A percentile compares a stretch with the other conserved stretches of the same genome.
Evolutionary conservation across 148 eudicot species (phyloP).

Genomic region (Fallopia convolvulus): DNA sequence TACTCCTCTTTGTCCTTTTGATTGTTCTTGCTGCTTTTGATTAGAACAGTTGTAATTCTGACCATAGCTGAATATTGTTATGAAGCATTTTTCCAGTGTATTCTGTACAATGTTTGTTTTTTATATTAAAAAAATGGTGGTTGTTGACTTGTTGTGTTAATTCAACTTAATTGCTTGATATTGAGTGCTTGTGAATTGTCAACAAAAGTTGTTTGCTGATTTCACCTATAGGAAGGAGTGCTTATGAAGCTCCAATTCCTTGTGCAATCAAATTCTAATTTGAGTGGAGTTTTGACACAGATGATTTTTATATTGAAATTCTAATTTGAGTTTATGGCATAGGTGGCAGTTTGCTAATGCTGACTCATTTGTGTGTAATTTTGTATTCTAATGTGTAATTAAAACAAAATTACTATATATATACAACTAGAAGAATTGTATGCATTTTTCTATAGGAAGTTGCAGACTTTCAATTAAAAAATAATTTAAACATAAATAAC

Average conservation of each 20-base stretch:
- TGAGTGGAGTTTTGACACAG: too few relatives aligned
- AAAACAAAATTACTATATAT: background rate
- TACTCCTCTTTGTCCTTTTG: conserved; percentile 7
- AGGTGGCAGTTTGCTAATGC: background rate
- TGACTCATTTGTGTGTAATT: too few relatives aligned
- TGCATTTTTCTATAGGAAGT: background rate
- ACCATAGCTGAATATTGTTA: background rate
- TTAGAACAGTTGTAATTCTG: background rate
- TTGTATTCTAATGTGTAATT: background rate
- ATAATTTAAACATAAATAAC: background rate
- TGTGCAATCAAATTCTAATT: too few relatives aligned
- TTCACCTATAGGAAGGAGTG: too few relatives aligned
- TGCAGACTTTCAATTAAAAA: too few relatives aligned
- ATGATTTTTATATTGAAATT: background rate
- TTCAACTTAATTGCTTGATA: background rate
- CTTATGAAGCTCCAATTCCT: too few relatives aligned
- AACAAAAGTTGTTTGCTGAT: too few relatives aligned
- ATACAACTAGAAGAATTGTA: background rate
- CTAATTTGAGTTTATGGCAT: background rate
- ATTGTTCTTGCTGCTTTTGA: conserved; percentile 11
- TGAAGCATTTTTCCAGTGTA: background rate
- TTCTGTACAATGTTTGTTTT: background rate
- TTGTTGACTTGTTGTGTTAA: too few relatives aligned
- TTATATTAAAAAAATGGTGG: too few relatives aligned
- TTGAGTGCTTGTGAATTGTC: too few relatives aligned